phyloP scores from a whole-genome alignment of 2,329 filamentous ascomycete species.

The Nannizziopsis barbatae region DNA sequence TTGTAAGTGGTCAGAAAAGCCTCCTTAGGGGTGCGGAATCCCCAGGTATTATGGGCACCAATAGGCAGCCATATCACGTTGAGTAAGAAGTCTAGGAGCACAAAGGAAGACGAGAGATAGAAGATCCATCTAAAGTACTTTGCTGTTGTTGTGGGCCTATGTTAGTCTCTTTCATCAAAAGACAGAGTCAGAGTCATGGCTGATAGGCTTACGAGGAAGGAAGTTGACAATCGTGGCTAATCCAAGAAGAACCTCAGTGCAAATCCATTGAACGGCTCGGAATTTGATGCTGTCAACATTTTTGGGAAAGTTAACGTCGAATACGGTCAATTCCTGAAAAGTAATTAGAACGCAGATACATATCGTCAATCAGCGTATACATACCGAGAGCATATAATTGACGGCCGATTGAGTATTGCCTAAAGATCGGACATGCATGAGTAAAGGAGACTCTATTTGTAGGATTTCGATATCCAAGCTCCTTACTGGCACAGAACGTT shows the following conservation, averaged over 20 bases:
- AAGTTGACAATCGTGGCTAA: slow-evolving; percentile 43
- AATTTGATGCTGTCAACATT: slow-evolving; percentile 46
- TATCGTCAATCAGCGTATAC: slow-evolving; percentile 11
- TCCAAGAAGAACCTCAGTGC: slow-evolving; percentile 43
- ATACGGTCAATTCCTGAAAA: slow-evolving; percentile 46
- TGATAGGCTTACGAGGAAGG: slow-evolving; percentile 36
- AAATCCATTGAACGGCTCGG: slow-evolving; percentile 51
- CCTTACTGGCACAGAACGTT: slow-evolving; percentile 43
- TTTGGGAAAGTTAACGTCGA: slow-evolving; percentile 45
- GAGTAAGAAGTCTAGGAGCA: slow-evolving; percentile 48
- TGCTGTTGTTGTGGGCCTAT: slow-evolving; percentile 21
- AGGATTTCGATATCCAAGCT: background rate
- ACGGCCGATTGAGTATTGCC: slow-evolving; percentile 42
- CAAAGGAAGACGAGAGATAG: slow-evolving; percentile 40
- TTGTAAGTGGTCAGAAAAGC: slow-evolving; percentile 53
- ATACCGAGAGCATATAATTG: slow-evolving; percentile 44
- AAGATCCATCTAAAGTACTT: slow-evolving; percentile 42
- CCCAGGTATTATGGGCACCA: slow-evolving; percentile 44
- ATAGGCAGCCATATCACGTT: slow-evolving; percentile 54
- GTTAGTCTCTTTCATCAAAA: background rate
- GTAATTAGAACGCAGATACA: background rate
- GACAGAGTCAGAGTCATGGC: no score
- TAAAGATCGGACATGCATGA: slow-evolving; percentile 13
- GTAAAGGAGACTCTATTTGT: background rate
- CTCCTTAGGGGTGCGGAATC: slow-evolving; percentile 48